Conservation (phyloP, 1,284 basidiomycete genomes). For the Tilletia walkeri region DNA sequence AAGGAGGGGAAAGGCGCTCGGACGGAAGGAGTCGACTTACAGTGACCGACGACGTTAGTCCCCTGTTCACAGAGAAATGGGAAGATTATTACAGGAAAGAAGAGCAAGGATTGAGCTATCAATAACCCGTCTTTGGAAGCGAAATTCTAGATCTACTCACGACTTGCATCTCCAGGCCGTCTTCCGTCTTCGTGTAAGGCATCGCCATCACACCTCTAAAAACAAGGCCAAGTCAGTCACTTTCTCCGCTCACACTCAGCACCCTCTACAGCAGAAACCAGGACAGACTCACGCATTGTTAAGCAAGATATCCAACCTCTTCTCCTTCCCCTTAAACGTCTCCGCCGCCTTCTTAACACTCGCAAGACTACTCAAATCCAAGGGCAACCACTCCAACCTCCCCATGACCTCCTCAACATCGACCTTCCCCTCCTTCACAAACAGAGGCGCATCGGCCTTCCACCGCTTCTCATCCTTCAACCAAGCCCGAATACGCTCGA, state of each 20-base stretch:
- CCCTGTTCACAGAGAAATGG: background rate
- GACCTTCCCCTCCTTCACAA: background rate
- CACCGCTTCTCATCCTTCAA: background rate
- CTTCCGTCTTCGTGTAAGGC: constrained; percentile 28
- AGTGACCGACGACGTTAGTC: constrained; percentile 46
- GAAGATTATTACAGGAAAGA: background rate
- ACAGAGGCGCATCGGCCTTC: background rate
- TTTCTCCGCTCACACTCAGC: too few relatives aligned
- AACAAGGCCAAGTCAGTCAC: too few relatives aligned
- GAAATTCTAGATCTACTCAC: background rate
- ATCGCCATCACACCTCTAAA: constrained; percentile 38
- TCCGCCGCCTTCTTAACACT: constrained; percentile 61
- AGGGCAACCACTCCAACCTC: constrained; percentile 54
- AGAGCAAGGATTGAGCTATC: background rate
- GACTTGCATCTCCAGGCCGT: constrained; percentile 47
- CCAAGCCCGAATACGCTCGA: background rate
- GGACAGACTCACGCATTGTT: constrained; percentile 49
- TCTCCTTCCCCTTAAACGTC: constrained; percentile 59
- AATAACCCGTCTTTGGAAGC: background rate
- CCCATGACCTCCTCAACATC: constrained; percentile 12
- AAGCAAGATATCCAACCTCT: constrained; percentile 58
- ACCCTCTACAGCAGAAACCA: background rate
- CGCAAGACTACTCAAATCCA: constrained; percentile 65
- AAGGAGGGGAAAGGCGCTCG: too few relatives aligned
- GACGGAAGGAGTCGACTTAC: background rate